Percentiles rank a stretch among this genome's conserved stretches.
phyloP scores from a whole-genome alignment of 106 monocot species.

The Dendrobium nobile region DNA sequence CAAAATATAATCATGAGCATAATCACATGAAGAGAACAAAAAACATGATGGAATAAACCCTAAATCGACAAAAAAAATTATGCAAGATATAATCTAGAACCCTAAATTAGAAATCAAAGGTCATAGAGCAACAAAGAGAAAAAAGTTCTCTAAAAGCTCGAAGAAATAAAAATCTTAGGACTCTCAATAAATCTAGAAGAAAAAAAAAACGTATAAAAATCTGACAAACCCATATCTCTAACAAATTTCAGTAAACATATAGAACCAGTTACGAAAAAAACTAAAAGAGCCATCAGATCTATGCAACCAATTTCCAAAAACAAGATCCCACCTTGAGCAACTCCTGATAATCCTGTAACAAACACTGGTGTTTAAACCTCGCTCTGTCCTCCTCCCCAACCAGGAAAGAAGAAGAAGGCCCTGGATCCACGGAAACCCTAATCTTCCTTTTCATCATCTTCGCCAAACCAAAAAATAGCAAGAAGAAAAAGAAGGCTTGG shows the following conservation, averaged over 20 bases:
- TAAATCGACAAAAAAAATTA: not conserved
- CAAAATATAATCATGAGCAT: not conserved
- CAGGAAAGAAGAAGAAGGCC: slow-evolving; percentile 11
- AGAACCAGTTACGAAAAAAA: not conserved
- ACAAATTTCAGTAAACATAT: not conserved
- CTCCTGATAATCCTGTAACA: slow-evolving; percentile 39
- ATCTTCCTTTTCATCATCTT: slow-evolving; percentile 33
- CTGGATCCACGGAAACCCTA: slow-evolving; percentile 13
- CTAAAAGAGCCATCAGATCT: not conserved
- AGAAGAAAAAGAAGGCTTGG: not conserved
- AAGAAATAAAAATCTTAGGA: not conserved
- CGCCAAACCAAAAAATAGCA: not conserved
- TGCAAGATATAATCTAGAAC: not conserved
- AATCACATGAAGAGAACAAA: too few relatives aligned
- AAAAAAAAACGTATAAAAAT: not conserved
- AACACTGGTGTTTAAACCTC: slow-evolving; percentile 22
- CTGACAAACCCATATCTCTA: not conserved
- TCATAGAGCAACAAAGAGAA: not conserved
- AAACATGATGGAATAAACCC: not conserved
- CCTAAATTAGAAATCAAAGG: not conserved
- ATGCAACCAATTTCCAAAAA: not conserved
- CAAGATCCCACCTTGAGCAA: slow-evolving; percentile 25
- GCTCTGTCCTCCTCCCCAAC: slow-evolving; percentile 21
- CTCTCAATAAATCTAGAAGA: not conserved
- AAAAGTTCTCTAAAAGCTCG: not conserved